Base-by-base conservation (phyloP, 2,329 filamentous ascomycete genomes). In the Curvularia sp. region DNA sequence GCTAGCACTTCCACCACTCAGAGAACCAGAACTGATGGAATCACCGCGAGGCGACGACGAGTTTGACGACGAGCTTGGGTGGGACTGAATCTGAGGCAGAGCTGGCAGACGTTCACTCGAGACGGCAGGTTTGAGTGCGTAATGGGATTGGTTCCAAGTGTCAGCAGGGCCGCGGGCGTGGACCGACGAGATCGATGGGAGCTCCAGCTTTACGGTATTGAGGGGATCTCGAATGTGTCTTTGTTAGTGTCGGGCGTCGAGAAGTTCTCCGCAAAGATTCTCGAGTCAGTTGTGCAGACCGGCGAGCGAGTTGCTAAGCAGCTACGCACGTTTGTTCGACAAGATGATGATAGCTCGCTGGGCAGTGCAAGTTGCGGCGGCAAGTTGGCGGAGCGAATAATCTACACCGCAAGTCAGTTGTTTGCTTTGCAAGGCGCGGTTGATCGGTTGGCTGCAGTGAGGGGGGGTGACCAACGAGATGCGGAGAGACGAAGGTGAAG, bases 171-270 rank as follows among this genome's bases (percentile, higher is more conserved):
- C 89, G 87, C 90, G 89, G 86, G 88, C 87, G 81, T 91, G 89
- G 82, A 91, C 87, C 83, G 91, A 88, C 76, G 90, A 90, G 77
- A 93, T 90, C 81, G 91, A 91, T 82, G 91, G 90, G 80, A 93
- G 88, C 91, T 93, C 92, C 92, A 96, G 92, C 84, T 93, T 95
- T 89, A 87, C 91, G 91, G 87, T 89, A 81, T 87, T 82, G 76
- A 60, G 47, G 57, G 63, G 49, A 28, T 60, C 55, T 59, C 30
- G 64, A 55, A 48, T 46, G 48, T 49, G 55, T 19, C 28, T 38
- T 59, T 41, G 25, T 45, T 57, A 28, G 34, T 59, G 47, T 48
- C 23, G 18, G 39, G 43, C 39, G 23, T 58, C 56, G 53, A 65
- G 53, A 62, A 49, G 32, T 51, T 64, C 53, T 60, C 55, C 38